Evolutionary conservation across 202 grass and related monocot species (phyloP).

Genomic region (Setaria italica): DNA sequence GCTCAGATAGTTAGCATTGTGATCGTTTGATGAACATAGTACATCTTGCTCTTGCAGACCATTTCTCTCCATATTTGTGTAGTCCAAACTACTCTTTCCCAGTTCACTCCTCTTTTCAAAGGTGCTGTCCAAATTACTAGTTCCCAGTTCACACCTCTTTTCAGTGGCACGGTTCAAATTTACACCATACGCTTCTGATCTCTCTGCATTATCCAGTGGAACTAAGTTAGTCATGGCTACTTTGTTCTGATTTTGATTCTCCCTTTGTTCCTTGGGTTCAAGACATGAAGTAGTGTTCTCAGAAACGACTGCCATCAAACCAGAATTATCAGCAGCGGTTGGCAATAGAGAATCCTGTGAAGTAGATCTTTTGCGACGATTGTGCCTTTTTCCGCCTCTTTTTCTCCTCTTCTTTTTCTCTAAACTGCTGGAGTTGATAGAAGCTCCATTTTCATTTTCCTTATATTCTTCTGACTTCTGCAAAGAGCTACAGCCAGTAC

Average conservation of each 20-base stretch:
- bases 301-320: background rate
- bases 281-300: constrained; percentile 28
- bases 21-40: constrained; percentile 9
- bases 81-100: constrained; percentile 29
- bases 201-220: background rate
- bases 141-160: constrained; percentile 37
- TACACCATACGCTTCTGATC: background rate
- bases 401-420: constrained; percentile 30
- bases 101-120: constrained; percentile 40
- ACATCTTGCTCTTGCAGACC: constrained; percentile 26
- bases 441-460: constrained; percentile 30
- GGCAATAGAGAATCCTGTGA: constrained; percentile 25
- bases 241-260: constrained; percentile 24
- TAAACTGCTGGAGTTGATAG: constrained; percentile 29
- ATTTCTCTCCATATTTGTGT: constrained; percentile 38
- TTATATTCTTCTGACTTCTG: constrained; percentile 23
- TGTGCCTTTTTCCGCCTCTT: constrained; percentile 25
- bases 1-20: constrained; percentile 18
- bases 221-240: constrained; percentile 11
- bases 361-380: background rate
- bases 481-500: background rate
- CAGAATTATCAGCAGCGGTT: background rate
- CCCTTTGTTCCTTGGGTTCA: constrained; percentile 3
- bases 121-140: background rate
- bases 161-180: constrained; percentile 31